Evolutionary conservation across 164 flowering plant species (phyloP).

Genomic region (Magnolia officinalis): DNA sequence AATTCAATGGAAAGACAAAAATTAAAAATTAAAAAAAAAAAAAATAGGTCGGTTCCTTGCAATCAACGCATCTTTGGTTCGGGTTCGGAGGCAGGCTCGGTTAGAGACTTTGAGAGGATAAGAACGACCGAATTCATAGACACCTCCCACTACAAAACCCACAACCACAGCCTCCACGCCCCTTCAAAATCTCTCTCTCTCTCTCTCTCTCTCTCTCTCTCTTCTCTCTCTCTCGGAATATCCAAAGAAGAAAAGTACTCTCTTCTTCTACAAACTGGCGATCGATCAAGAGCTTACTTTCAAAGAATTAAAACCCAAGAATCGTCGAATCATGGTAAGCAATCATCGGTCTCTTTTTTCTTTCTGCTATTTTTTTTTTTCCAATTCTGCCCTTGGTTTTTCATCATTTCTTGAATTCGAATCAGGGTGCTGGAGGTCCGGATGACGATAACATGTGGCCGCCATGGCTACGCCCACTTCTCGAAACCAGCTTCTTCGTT

Average conservation of each 20-base stretch:
- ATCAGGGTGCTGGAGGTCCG: constrained; percentile 68
- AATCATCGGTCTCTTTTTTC: not conserved
- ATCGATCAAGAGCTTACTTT: constrained; percentile 69
- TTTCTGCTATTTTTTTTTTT: not conserved
- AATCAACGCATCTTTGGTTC: constrained; percentile 41
- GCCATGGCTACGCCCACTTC: constrained; percentile 77
- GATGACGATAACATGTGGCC: constrained; percentile 77
- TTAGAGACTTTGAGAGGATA: constrained; percentile 54
- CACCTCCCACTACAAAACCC: constrained; percentile 38
- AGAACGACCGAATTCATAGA: constrained; percentile 39
- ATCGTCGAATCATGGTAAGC: constrained; percentile 72
- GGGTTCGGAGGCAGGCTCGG: constrained; percentile 45
- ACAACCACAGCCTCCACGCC: constrained; percentile 13
- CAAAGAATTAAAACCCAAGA: constrained; percentile 72
- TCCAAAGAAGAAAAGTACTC: not conserved
- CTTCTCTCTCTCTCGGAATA: constrained; percentile 2
- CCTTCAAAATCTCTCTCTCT: constrained; percentile 13
- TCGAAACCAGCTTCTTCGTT: constrained; percentile 62
- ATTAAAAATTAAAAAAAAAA: not conserved
- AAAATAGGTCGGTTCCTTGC: constrained; percentile 60
- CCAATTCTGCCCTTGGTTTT: not conserved
- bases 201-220: constrained; percentile 1
- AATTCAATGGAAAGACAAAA: not conserved
- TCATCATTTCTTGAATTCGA: not conserved
- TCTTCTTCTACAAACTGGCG: constrained; percentile 54